Conservation (phyloP, 1,284 basidiomycete species). For the Boletus holoroseus region DNA sequence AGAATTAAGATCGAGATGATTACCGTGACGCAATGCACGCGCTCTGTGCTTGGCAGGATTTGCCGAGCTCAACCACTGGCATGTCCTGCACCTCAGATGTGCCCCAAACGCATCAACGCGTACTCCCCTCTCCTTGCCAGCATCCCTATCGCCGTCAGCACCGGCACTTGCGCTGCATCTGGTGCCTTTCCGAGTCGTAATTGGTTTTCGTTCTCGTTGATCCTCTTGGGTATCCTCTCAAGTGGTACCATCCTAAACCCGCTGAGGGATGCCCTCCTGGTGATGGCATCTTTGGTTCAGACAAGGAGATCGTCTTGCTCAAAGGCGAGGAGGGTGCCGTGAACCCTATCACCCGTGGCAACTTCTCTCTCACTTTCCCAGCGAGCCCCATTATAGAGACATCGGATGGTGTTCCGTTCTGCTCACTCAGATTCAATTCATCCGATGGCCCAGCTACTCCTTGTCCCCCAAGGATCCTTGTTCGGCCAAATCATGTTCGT, state of each 20-base stretch:
- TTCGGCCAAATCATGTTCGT: too few species aligned
- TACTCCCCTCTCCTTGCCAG: constrained; percentile 25
- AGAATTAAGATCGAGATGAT: neutral
- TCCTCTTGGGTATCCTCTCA: constrained; percentile 31
- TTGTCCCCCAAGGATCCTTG: too few species aligned
- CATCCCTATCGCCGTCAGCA: constrained; percentile 28
- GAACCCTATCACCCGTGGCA: constrained; percentile 29
- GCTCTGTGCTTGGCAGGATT: constrained; percentile 70
- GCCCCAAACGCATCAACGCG: constrained; percentile 17
- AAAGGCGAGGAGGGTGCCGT: constrained; percentile 30
- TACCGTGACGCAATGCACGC: constrained; percentile 76
- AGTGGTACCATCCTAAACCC: constrained; percentile 27
- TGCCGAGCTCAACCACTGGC: too few species aligned
- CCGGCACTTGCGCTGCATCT: constrained; percentile 21
- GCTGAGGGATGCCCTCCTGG: constrained; percentile 26
- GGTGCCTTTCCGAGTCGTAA: constrained; percentile 29
- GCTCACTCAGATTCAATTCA: too few species aligned
- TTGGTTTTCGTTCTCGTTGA: constrained; percentile 31
- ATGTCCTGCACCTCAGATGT: too few species aligned
- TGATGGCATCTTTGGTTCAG: constrained; percentile 25
- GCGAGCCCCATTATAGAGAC: too few species aligned
- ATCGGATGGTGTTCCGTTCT: too few species aligned
- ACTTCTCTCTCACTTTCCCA: neutral
- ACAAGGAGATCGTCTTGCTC: constrained; percentile 23
- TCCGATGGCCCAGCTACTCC: too few species aligned